phyloP scores from a whole-genome alignment of 2,329 filamentous ascomycete species.

The Stachybotrys elegans region DNA sequence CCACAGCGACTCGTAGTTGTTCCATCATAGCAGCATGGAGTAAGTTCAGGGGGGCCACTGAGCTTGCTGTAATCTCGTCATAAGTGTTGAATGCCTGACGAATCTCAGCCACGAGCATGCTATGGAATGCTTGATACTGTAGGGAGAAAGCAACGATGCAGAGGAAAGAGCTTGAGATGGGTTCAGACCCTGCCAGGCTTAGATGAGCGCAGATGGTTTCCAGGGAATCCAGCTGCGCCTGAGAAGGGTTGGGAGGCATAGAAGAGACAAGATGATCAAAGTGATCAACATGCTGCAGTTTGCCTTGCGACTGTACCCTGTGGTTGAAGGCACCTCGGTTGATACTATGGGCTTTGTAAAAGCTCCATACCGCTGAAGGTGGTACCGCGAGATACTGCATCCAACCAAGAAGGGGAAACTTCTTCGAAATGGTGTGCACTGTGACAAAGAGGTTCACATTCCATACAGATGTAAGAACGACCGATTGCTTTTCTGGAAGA shows the following conservation, averaged over 20 bases:
- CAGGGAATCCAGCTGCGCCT: not conserved
- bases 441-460: slow-evolving; percentile 1
- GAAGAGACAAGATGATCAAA: not conserved
- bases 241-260: not conserved
- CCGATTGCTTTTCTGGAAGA: too few species aligned
- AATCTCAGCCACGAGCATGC: not conserved
- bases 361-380: not conserved
- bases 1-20: slow-evolving; percentile 1
- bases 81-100: not conserved
- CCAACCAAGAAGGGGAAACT: slow-evolving; percentile 1
- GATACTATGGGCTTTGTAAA: not conserved
- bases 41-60: not conserved
- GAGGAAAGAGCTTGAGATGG: not conserved
- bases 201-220: not conserved
- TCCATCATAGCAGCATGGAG: slow-evolving; percentile 1
- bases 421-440: slow-evolving; percentile 1
- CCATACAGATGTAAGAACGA: not conserved
- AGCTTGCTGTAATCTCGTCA: not conserved
- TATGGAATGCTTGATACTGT: not conserved
- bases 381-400: not conserved
- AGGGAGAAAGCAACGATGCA: not conserved
- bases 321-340: not conserved
- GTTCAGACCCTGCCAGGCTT: not conserved
- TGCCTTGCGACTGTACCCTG: not conserved
- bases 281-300: not conserved